A percentile compares a stretch with the other conserved stretches of the same genome.
phyloP scores from a whole-genome alignment of 345 rosid species.

The Hypericum androsaemum region DNA sequence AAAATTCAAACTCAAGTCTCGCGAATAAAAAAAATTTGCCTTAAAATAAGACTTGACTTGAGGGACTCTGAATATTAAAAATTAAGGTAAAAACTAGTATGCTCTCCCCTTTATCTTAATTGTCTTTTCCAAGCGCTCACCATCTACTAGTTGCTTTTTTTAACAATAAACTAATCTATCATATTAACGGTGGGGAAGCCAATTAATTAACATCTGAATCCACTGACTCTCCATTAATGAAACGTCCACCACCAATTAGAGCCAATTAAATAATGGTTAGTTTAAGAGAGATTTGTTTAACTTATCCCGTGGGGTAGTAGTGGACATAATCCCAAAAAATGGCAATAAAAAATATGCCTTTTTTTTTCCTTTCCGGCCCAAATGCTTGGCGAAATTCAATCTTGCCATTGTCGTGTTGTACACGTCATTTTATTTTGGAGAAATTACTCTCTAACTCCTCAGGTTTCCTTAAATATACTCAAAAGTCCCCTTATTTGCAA shows the following conservation, averaged over 20 bases:
- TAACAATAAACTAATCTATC: conserved; percentile 2
- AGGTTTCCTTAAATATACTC: conserved; percentile 1
- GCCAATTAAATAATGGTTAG: conserved; percentile 5
- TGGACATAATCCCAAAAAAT: conserved; percentile 18
- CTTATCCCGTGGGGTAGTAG: conserved; percentile 13
- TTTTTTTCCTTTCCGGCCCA: conserved; percentile 8
- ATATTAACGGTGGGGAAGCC: conserved; percentile 17
- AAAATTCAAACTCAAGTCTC: no score
- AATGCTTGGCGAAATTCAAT: conserved; percentile 14
- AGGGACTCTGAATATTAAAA: no score
- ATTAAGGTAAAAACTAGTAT: conserved; percentile 10
- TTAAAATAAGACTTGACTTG: conserved; percentile 4
- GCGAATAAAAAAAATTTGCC: no score
- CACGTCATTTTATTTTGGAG: conserved; percentile 20
- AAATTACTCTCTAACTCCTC: neutral
- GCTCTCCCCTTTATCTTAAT: conserved; percentile 14
- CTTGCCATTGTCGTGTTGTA: conserved; percentile 20
- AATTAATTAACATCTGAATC: conserved; percentile 20
- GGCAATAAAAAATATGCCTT: conserved; percentile 14
- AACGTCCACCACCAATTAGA: conserved; percentile 33
- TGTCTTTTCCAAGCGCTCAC: conserved; percentile 23
- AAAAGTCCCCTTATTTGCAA: no score
- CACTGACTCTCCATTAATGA: conserved; percentile 34
- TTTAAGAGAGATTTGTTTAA: neutral
- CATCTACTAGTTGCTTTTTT: conserved; percentile 11